Conservation (phyloP, 1,139 yeast genomes). For the Hyphopichia burtonii region DNA sequence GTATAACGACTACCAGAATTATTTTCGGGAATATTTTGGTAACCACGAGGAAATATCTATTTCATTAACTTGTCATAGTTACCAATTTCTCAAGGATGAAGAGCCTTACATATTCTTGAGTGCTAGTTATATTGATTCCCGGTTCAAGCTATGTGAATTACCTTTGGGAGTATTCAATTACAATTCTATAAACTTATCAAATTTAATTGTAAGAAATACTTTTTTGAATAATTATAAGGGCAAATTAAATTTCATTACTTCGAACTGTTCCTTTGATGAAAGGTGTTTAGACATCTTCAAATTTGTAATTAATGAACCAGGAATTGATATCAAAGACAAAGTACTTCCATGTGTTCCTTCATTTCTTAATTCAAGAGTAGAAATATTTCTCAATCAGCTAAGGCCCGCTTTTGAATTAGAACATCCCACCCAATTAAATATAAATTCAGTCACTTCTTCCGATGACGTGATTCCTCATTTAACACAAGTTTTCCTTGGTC, state of each 20-base stretch:
- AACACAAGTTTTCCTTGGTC: constrained; percentile 10
- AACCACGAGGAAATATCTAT: constrained; percentile 11
- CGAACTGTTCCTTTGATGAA: constrained; percentile 19
- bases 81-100: constrained; percentile 14
- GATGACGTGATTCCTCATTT: constrained; percentile 5
- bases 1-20: constrained; percentile 17
- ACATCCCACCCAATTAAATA: neutral
- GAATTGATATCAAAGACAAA: constrained; percentile 9
- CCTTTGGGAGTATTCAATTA: constrained; percentile 20
- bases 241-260: constrained; percentile 16
- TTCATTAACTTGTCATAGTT: constrained; percentile 20
- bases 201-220: constrained; percentile 10
- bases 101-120: constrained; percentile 18
- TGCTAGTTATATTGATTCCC: constrained; percentile 17
- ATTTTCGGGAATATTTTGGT: constrained; percentile 17
- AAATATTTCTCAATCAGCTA: constrained; percentile 12
- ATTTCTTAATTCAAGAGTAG: constrained; percentile 11
- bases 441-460: neutral
- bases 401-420: constrained; percentile 6
- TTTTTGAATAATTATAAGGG: constrained; percentile 10
- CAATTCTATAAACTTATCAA: constrained; percentile 9
- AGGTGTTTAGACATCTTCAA: constrained; percentile 16
- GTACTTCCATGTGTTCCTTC: constrained; percentile 19
- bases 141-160: constrained; percentile 16
- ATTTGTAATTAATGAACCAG: constrained; percentile 12